phyloP scores from a whole-genome alignment of 129 eudicot species.

The Logfia minima region DNA sequence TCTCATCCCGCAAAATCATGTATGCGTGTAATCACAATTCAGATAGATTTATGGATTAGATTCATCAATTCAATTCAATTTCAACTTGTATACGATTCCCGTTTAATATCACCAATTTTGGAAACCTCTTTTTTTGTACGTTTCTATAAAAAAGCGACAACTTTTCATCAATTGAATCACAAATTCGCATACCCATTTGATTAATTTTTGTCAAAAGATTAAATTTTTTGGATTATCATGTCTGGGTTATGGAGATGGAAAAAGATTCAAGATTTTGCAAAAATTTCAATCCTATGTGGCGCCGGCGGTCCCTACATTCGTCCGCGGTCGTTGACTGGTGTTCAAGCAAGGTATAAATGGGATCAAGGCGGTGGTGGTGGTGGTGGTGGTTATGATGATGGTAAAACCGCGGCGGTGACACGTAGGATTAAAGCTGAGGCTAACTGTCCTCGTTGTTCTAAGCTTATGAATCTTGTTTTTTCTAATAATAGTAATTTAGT shows the following conservation, averaged over 20 bases:
- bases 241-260: conserved; percentile 59
- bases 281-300: conserved; percentile 12
- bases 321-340: conserved; percentile 32
- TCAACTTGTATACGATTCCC: conserved; percentile 6
- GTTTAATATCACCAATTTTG: background rate
- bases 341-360: conserved; percentile 72
- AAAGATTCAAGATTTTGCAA: conserved; percentile 31
- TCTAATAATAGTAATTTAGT: conserved; percentile 44
- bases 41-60: conserved; percentile 39
- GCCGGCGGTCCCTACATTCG: conserved; percentile 39
- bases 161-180: background rate
- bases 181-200: too few relatives aligned
- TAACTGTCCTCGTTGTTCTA: conserved; percentile 86
- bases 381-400: conserved; percentile 20
- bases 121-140: background rate
- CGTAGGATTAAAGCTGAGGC: conserved; percentile 85
- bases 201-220: too few relatives aligned
- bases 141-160: background rate
- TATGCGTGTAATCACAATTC: conserved; percentile 10
- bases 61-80: background rate
- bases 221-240: conserved; percentile 34
- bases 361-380: conserved; percentile 48
- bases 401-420: conserved; percentile 18
- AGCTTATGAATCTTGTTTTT: conserved; percentile 73
- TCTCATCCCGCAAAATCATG: conserved; percentile 30